Conservation (phyloP, 2,329 filamentous ascomycete species). For the Davidsoniella virescens region DNA sequence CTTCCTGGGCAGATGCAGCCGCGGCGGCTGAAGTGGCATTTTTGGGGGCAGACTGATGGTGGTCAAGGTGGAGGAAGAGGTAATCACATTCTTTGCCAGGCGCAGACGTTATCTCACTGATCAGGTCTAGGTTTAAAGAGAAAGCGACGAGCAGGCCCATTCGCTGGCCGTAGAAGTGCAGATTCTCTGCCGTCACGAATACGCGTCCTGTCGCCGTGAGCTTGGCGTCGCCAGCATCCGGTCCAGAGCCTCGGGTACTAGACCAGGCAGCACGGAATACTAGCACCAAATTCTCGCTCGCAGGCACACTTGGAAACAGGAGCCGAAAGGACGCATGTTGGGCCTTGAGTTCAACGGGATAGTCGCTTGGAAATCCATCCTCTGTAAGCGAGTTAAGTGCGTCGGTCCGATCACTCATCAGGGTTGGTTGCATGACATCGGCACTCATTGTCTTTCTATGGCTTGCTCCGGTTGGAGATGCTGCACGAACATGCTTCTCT, state of each 20-base stretch:
- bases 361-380: slow-evolving; percentile 51
- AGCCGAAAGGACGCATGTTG: slow-evolving; percentile 91
- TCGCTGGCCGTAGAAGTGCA: slow-evolving; percentile 95
- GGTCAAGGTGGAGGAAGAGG: slow-evolving; percentile 52
- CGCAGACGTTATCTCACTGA: slow-evolving; percentile 78
- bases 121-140: slow-evolving; percentile 54
- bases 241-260: slow-evolving; percentile 25
- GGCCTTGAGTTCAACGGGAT: slow-evolving; percentile 64
- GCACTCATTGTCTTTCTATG: slow-evolving; percentile 14
- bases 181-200: slow-evolving; percentile 70
- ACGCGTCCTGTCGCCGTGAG: slow-evolving; percentile 55
- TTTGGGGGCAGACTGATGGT: no score
- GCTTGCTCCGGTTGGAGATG: background rate
- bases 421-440: slow-evolving; percentile 7
- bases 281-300: slow-evolving; percentile 68
- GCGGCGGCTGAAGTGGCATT: background rate
- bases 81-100: slow-evolving; percentile 88
- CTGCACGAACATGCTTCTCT: slow-evolving; percentile 9
- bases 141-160: slow-evolving; percentile 80
- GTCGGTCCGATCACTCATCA: slow-evolving; percentile 5
- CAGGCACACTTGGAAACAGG: slow-evolving; percentile 65
- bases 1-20: background rate
- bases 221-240: slow-evolving; percentile 19
- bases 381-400: slow-evolving; percentile 18
- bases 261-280: slow-evolving; percentile 87